These are phyloP conservation scores for Kwoniella sp. DNA, from an alignment of 768 basidiomycete genomes.

Conservation along the genomic window DNA sequence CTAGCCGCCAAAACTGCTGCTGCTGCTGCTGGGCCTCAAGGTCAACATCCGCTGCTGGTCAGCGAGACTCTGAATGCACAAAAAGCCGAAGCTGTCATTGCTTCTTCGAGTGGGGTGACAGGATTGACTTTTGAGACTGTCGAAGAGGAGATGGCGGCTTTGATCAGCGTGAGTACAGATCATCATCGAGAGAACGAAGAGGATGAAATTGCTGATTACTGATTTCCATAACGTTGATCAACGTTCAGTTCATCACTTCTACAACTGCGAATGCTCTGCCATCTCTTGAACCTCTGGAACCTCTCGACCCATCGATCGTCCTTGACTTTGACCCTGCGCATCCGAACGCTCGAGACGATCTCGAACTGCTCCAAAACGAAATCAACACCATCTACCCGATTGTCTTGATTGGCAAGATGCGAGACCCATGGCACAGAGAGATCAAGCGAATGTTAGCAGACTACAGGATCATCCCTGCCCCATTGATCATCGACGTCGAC, in stretches of 20 bases:
- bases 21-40: too few relatives aligned
- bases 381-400: slow-evolving; percentile 51
- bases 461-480: slow-evolving; percentile 49
- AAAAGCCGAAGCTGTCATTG: slow-evolving; percentile 12
- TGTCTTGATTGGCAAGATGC: slow-evolving; percentile 53
- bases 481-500: slow-evolving; percentile 54
- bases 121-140: slow-evolving; percentile 25
- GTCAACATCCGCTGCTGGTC: slow-evolving; percentile 15
- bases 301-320: slow-evolving; percentile 47
- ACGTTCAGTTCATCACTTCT: slow-evolving; percentile 51
- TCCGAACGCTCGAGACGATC: slow-evolving; percentile 43
- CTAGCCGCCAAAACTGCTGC: slow-evolving; percentile 17
- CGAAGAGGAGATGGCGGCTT: slow-evolving; percentile 45
- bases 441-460: slow-evolving; percentile 48
- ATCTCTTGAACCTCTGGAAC: slow-evolving; percentile 37
- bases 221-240: not conserved
- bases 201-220: slow-evolving; percentile 9
- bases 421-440: slow-evolving; percentile 54
- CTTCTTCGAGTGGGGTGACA: not conserved
- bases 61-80: slow-evolving; percentile 17
- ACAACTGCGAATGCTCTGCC: slow-evolving; percentile 53
- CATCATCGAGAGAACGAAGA: not conserved
- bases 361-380: slow-evolving; percentile 47
- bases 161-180: slow-evolving; percentile 41
- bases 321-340: slow-evolving; percentile 55